Evolutionary conservation across 2,329 filamentous ascomycete species (phyloP), one percentile per base, ranked within the genome.

Genomic region (Beauveria australis): DNA sequence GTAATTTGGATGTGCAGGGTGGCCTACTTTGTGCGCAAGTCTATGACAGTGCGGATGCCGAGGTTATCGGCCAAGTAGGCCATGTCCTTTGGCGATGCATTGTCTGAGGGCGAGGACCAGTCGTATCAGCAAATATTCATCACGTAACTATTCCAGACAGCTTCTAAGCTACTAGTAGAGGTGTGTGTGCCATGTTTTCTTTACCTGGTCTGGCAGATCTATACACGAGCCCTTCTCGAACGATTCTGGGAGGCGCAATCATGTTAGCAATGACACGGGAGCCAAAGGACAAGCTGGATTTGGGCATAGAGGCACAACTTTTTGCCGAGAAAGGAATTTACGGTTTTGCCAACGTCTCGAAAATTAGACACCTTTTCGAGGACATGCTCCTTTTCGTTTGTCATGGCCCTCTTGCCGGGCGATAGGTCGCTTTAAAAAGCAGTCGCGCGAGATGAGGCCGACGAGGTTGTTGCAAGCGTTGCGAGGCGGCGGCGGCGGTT

Each of bases 11-110:
- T 22, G 28, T 26, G 14, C 19, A 26, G 2, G 22, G 40, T n/a
- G 22, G 59, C 72, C 62, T 79, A 90, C 85, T 87, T 85, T 63
- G 91, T 90, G 60, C 92, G 83, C 12, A 96, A 77, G 75, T 96
- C 92, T 62, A 96, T 81, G 46, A 96, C 82, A 2, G 86, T 90
- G 65, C 80, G 83, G 64, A 96, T 82, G 24, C 82, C 79, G 66
- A 87, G 80, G 37, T 84, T 79, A 8, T 85, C 73, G 10, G 76
- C 73, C 12, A 96, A 78, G 37, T 77, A 75, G 40, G 77, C 70
- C 60, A 83, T 82, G 73, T 96, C 92, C 41, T 77, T 70, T 22
- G 78, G 68, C 0, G 89, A 88, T 41, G 90, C 89, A 71, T 91
- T 85, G 68, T 96, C 91, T 80, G 62, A 37, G 8, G 37, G 19